Evolutionary conservation across 2,329 filamentous ascomycete species (phyloP), one percentile per base, ranked within the genome.

Genomic region (Penicillium olsonii): DNA sequence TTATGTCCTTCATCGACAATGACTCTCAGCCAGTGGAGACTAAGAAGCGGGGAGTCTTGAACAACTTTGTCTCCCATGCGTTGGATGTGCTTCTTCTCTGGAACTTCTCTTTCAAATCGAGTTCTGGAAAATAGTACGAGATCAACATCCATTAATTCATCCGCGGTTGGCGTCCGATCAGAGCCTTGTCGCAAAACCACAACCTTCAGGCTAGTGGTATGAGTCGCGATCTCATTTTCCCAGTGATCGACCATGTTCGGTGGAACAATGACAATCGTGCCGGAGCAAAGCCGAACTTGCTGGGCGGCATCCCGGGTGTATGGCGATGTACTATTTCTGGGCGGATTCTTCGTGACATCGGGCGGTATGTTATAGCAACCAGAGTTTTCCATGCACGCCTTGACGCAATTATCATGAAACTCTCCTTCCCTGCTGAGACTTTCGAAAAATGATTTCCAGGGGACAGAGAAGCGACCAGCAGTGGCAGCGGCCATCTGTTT

Each of bases 1-100:
- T 82, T 87, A 66, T 96, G 91, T 0, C 92, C 92, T 76, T 96
- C 92, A 56, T 97, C 92, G 15, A 95, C 87, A 38, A 97, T 92
- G 39, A 95, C 85, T 1, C 92, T 81, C 61, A 96, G 86, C 80
- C 92, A 96, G 59, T 90, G 90, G 3, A 96, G 70, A 7, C 82
- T 71, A 33, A 84, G 83, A 15, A 96, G 70, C 0, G 87, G 82
- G 1, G 84, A 88, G 9, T 79, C 66, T 48, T 75, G 78, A n/a
- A 67, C 72, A 48, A 56, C 80, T 66, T 55, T 80, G 51, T 2
- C 17, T 24, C 22, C 22, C 22, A 5, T 24, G 22, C 5, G 22
- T 24, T 33, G 27, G 12, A 18, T 83, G 74, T 11, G 74, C 66
- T 1, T 76, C 76, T 56, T 79, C 78, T 50, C 74, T 76, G 29